phyloP scores from a whole-genome alignment of 768 basidiomycete genomes.

The Tylopilus felleus region DNA sequence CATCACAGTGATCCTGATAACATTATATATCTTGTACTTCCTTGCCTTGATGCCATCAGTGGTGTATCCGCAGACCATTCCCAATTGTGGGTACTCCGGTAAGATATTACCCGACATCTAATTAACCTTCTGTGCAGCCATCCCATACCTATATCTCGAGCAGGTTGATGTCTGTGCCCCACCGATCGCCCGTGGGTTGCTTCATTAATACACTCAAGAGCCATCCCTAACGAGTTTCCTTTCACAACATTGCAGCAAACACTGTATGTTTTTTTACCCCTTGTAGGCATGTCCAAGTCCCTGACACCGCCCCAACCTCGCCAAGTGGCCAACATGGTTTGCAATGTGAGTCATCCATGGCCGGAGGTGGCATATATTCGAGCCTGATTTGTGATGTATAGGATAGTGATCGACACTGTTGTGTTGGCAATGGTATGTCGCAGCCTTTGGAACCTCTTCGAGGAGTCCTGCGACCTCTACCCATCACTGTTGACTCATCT shows the following conservation, averaged over 20 bases:
- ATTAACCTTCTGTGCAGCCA: not conserved
- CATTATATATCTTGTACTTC: constrained; percentile 9
- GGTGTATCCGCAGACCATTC: not conserved
- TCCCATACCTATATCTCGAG: not conserved
- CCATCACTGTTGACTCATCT: not conserved
- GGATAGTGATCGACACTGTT: not conserved
- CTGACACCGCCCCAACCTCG: not conserved
- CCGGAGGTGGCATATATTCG: too few species aligned
- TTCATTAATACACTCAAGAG: not conserved
- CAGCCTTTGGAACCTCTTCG: not conserved
- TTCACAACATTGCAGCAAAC: not conserved
- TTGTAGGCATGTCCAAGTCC: not conserved
- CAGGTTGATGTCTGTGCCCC: constrained; percentile 8
- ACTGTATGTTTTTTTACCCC: not conserved
- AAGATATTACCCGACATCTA: not conserved
- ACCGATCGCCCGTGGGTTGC: not conserved
- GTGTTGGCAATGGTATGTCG: not conserved
- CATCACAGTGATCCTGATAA: not conserved
- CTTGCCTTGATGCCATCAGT: not conserved
- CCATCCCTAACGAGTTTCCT: not conserved
- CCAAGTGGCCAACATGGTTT: not conserved
- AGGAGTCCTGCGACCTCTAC: not conserved
- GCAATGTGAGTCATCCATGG: not conserved
- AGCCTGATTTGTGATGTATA: not conserved
- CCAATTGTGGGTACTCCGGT: not conserved